Percentiles rank a stretch among this genome's conserved stretches.
These are phyloP conservation scores for Trichoderma asperellum DNA, from an alignment of 2,329 filamentous ascomycete species.

Conservation along the genomic window DNA sequence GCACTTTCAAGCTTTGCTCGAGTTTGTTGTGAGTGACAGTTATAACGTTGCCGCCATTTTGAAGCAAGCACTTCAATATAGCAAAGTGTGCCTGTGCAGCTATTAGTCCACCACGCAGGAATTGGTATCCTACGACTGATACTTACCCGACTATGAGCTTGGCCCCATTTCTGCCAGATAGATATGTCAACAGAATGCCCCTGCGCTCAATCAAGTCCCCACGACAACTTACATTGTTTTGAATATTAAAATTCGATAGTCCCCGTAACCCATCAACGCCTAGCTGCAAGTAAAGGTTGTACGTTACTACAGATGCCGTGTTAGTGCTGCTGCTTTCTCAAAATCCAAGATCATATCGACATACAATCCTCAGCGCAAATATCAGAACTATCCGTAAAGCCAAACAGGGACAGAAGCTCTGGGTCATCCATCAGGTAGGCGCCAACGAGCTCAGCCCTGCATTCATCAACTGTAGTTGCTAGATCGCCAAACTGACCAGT, in stretches of 20 bases:
- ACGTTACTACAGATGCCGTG: not conserved
- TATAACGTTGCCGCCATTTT: not conserved
- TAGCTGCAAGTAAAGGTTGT: not conserved
- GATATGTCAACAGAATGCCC: not conserved
- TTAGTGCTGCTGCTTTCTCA: not conserved
- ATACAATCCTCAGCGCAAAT: not conserved
- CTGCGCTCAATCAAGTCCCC: not conserved
- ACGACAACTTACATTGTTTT: not conserved
- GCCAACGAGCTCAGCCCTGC: not conserved
- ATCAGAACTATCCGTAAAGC: not conserved
- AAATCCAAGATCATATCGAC: not conserved
- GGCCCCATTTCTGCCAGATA: not conserved
- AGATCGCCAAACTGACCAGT: not conserved
- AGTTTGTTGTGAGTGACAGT: not conserved
- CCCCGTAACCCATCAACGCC: not conserved
- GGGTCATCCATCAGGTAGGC: not conserved
- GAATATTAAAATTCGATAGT: not conserved
- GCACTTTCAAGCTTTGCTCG: not conserved
- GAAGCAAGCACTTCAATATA: not conserved
- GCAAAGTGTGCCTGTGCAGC: not conserved
- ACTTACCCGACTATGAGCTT: not conserved
- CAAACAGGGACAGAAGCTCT: not conserved
- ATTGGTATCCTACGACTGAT: not conserved
- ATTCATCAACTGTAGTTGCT: not conserved
- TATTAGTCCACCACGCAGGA: not conserved